These are phyloP conservation scores for Lophiostoma macrostomum DNA, from an alignment of 495 filamentous ascomycete genomes.

Conservation along the genomic window DNA sequence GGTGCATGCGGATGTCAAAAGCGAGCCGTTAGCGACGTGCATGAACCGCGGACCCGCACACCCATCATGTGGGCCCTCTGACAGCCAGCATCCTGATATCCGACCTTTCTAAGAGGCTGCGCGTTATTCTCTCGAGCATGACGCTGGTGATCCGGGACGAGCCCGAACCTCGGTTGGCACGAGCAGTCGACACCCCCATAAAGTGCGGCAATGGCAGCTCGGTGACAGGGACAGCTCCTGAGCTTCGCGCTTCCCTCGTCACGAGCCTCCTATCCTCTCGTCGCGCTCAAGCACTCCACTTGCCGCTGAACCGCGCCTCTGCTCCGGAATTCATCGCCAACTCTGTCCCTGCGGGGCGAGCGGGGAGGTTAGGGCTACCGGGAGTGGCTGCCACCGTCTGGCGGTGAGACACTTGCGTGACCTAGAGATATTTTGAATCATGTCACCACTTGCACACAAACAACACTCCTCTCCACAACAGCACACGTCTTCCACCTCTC, in stretches of 20 bases:
- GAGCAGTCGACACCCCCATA: too few relatives aligned
- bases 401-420: slow-evolving; percentile 31
- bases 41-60: too few relatives aligned
- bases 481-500: slow-evolving; percentile 17
- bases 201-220: too few relatives aligned
- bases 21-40: too few relatives aligned
- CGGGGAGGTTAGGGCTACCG: not conserved
- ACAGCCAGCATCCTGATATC: slow-evolving; percentile 2
- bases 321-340: not conserved
- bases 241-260: not conserved
- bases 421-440: slow-evolving; percentile 14
- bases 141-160: not conserved
- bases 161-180: too few relatives aligned
- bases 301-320: slow-evolving; percentile 5
- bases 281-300: too few relatives aligned
- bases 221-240: too few relatives aligned
- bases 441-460: slow-evolving; percentile 11
- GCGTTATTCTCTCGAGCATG: not conserved
- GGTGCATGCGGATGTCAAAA: too few relatives aligned
- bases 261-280: slow-evolving; percentile 1
- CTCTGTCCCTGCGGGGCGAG: slow-evolving; percentile 3
- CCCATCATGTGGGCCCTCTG: not conserved
- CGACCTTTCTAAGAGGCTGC: not conserved
- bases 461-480: slow-evolving; percentile 2
- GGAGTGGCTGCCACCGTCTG: slow-evolving; percentile 7